Percentiles rank a stretch among this genome's conserved stretches.
Conservation (phyloP, 345 rosid species). For the Eutrema heterophyllum region DNA sequence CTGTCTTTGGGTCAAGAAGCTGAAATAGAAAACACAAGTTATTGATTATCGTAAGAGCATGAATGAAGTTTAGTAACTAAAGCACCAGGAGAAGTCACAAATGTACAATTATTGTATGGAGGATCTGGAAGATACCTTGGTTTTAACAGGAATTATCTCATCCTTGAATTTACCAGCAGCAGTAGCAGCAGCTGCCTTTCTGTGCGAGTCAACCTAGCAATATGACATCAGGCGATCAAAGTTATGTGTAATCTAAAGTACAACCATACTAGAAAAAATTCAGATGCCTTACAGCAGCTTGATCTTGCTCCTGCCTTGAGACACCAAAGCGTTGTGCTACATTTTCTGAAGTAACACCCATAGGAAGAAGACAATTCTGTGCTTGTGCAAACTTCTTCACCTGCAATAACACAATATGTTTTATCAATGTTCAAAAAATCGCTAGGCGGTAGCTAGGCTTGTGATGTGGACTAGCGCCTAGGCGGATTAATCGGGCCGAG, state of each 20-base stretch:
- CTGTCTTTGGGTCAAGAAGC: slow-evolving; percentile 96
- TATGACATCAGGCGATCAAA: neutral
- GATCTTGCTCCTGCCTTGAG: slow-evolving; percentile 94
- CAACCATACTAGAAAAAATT: slow-evolving; percentile 4
- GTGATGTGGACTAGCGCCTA: too few relatives aligned
- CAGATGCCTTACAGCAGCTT: slow-evolving; percentile 81
- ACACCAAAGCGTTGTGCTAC: slow-evolving; percentile 95
- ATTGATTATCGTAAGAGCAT: slow-evolving; percentile 1
- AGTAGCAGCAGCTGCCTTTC: slow-evolving; percentile 99
- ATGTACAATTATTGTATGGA: neutral
- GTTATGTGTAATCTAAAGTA: neutral
- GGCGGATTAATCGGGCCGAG: too few relatives aligned
- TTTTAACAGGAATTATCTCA: slow-evolving; percentile 86
- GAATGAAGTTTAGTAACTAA: neutral
- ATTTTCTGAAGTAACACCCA: slow-evolving; percentile 98
- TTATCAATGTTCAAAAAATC: too few relatives aligned
- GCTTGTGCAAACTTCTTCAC: slow-evolving; percentile 74
- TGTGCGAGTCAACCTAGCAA: slow-evolving; percentile 89
- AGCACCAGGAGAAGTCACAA: neutral
- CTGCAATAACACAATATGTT: slow-evolving; percentile 36
- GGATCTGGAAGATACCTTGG: slow-evolving; percentile 57
- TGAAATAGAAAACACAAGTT: slow-evolving; percentile 32
- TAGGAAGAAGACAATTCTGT: slow-evolving; percentile 90
- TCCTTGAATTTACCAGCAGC: slow-evolving; percentile 90
- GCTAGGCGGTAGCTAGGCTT: too few relatives aligned